Conservation (phyloP, 2,329 filamentous ascomycete genomes). For the Monosporascus sp. region DNA sequence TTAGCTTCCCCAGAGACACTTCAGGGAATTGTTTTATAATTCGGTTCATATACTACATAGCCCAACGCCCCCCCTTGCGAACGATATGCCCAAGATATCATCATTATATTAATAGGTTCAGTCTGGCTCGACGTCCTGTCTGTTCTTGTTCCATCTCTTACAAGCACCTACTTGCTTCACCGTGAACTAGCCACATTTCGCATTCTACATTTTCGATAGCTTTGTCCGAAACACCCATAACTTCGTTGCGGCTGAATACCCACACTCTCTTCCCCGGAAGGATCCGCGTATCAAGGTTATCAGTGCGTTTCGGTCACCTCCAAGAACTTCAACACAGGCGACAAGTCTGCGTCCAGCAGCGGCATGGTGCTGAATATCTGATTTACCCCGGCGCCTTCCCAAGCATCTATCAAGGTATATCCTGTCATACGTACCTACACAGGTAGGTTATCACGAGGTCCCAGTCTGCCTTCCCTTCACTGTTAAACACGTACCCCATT, state of each 20-base stretch:
- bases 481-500: conserved; percentile 8
- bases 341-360: not conserved
- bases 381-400: not conserved
- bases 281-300: not conserved
- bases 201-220: not conserved
- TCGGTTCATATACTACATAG: not conserved
- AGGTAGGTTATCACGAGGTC: not conserved
- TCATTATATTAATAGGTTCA: not conserved
- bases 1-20: not conserved
- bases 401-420: not conserved
- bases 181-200: not conserved
- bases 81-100: too few species aligned
- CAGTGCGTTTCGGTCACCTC: not conserved
- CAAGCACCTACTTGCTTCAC: not conserved
- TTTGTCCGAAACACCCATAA: not conserved
- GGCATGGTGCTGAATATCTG: not conserved
- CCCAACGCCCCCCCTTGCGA: not conserved
- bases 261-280: not conserved
- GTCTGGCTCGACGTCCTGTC: not conserved
- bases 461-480: not conserved
- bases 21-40: not conserved
- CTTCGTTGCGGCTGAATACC: not conserved
- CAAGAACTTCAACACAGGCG: not conserved
- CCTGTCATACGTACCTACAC: too few species aligned
- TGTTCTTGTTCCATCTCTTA: not conserved